Percentiles rank a stretch among this genome's conserved stretches.
phyloP scores from a whole-genome alignment of 2,329 filamentous ascomycete genomes.

The Penicillium psychrosexuale region DNA sequence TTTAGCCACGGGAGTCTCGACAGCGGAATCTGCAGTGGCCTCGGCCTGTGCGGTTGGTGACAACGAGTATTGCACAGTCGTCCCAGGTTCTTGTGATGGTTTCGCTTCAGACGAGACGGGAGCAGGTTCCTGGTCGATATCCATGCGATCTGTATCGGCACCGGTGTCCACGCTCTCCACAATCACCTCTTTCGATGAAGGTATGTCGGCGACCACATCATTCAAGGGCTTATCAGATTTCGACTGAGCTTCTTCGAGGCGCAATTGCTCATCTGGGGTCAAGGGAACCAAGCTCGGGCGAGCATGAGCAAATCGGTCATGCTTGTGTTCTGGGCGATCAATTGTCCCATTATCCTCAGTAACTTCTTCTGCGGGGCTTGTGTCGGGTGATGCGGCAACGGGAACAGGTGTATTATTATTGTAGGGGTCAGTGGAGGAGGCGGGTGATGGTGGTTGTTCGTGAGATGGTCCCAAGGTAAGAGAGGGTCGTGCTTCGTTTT shows the following conservation, averaged over 20 bases:
- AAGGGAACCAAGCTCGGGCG: constrained; percentile 40
- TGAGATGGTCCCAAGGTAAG: constrained; percentile 27
- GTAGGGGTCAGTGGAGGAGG: constrained; percentile 65
- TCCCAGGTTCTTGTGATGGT: constrained; percentile 10
- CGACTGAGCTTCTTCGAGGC: constrained; percentile 54
- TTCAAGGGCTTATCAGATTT: constrained; percentile 27
- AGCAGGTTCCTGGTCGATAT: constrained; percentile 16
- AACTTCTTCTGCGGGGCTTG: constrained; percentile 67
- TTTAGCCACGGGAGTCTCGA: constrained; percentile 14
- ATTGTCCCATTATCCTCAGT: constrained; percentile 41
- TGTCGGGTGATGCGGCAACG: constrained; percentile 67
- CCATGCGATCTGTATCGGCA: constrained; percentile 18
- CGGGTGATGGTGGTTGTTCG: constrained; percentile 49
- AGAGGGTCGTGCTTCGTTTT: constrained; percentile 29
- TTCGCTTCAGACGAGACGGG: constrained; percentile 12
- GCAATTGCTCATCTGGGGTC: constrained; percentile 59
- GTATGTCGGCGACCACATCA: constrained; percentile 4
- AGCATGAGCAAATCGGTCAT: constrained; percentile 22
- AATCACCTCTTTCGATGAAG: constrained; percentile 28
- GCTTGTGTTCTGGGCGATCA: constrained; percentile 35
- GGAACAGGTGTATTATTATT: constrained; percentile 70
- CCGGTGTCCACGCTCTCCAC: constrained; percentile 22
- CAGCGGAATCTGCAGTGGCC: constrained; percentile 10
- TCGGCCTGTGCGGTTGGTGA: constrained; percentile 16
- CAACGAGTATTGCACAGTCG: constrained; percentile 11